phyloP scores from a whole-genome alignment of 768 basidiomycete genomes.

The Tricholoma terreum region DNA sequence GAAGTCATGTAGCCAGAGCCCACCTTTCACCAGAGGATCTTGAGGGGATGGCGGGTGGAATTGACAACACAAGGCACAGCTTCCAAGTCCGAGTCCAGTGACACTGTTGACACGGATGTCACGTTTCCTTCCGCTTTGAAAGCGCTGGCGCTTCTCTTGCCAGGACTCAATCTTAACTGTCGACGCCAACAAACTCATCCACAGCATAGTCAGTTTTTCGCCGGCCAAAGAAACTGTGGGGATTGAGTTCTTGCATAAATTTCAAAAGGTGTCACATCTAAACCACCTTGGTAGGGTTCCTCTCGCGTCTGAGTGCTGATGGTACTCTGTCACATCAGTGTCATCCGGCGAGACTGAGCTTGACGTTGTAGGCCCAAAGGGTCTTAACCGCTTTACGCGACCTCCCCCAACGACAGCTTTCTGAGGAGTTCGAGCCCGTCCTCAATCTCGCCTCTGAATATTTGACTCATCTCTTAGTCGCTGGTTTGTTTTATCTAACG shows the following conservation, averaged over 20 bases:
- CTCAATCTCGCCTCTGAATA: background rate
- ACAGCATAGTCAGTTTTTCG: background rate
- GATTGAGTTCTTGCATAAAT: background rate
- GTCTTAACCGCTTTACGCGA: background rate
- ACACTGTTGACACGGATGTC: too few relatives aligned
- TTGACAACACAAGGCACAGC: too few relatives aligned
- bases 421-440: background rate
- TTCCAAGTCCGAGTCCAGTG: too few relatives aligned
- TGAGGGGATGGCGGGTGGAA: too few relatives aligned
- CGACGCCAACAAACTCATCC: background rate
- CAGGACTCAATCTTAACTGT: background rate
- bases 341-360: background rate
- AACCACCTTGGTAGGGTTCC: background rate
- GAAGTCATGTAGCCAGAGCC: too few relatives aligned
- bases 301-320: background rate
- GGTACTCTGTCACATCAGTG: background rate
- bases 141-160: too few relatives aligned
- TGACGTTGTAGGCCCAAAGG: background rate
- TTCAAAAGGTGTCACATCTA: background rate
- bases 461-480: background rate
- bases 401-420: background rate
- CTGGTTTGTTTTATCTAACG: background rate
- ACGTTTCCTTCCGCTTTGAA: too few relatives aligned
- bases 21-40: too few relatives aligned
- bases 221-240: background rate